phyloP scores from a whole-genome alignment of 805 yeast species.

The Hanseniaspora valbyensis region DNA sequence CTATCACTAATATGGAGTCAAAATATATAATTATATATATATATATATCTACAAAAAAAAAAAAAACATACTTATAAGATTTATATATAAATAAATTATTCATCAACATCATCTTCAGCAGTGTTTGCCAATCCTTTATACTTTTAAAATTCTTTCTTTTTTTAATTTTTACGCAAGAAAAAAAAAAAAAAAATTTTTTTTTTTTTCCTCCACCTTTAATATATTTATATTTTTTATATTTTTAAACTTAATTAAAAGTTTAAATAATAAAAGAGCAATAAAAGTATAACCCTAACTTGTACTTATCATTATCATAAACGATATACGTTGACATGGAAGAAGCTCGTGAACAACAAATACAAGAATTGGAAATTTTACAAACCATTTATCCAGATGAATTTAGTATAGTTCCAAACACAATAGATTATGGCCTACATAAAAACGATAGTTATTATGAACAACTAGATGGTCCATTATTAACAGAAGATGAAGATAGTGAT shows the following conservation, averaged over 20 bases:
- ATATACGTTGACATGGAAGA: conserved; percentile 21
- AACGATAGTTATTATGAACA: neutral
- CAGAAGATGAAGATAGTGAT: conserved; percentile 26
- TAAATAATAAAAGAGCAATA: too few species aligned
- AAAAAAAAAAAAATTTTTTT: too few species aligned
- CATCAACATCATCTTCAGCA: conserved; percentile 44
- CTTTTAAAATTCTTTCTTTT: too few species aligned
- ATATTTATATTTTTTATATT: too few species aligned
- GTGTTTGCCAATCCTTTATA: conserved; percentile 73
- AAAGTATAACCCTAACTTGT: too few species aligned
- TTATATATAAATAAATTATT: conserved; percentile 20
- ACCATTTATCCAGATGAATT: conserved; percentile 88
- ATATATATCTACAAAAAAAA: neutral
- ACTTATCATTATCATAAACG: too few species aligned
- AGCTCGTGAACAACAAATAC: conserved; percentile 61
- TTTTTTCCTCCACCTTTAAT: too few species aligned
- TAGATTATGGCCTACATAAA: conserved; percentile 26
- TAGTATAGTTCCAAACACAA: conserved; percentile 14
- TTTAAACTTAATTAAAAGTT: too few species aligned
- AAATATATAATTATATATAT: neutral
- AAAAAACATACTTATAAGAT: neutral
- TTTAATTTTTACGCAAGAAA: too few species aligned
- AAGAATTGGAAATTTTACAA: conserved; percentile 80
- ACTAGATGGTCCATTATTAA: conserved; percentile 15
- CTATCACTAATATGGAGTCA: conserved; percentile 6